Conservation (phyloP, 1,284 basidiomycete genomes). For the Ganoderma leucocontextum region DNA sequence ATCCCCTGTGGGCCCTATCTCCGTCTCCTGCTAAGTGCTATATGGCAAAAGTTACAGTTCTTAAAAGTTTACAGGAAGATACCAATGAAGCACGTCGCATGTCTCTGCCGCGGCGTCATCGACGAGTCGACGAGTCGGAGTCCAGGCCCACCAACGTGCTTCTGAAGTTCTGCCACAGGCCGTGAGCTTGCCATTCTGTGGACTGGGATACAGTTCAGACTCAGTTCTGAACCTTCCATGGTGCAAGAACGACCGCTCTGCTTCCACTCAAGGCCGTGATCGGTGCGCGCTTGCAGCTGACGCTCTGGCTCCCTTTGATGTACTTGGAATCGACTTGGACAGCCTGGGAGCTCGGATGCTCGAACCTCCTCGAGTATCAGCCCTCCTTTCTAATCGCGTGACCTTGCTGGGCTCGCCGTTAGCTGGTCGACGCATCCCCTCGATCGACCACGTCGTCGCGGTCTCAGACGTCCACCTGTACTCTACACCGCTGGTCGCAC, state of each 20-base stretch:
- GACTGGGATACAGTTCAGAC: background rate
- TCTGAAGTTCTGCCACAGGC: background rate
- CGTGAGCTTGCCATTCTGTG: background rate
- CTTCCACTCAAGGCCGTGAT: background rate
- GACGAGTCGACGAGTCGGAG: background rate
- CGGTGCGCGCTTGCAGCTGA: background rate
- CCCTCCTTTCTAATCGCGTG: too few relatives aligned
- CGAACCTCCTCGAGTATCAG: background rate
- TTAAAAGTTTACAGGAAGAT: too few relatives aligned
- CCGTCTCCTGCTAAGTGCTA: too few relatives aligned
- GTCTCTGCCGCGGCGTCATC: too few relatives aligned
- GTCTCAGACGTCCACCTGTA: too few relatives aligned
- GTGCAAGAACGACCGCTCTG: background rate
- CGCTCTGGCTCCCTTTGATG: background rate
- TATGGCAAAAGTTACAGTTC: too few relatives aligned
- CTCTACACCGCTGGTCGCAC: too few relatives aligned
- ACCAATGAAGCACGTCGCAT: too few relatives aligned
- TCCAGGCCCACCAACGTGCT: background rate
- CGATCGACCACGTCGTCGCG: too few relatives aligned
- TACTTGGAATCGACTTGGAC: background rate
- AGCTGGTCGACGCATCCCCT: too few relatives aligned
- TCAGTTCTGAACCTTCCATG: background rate
- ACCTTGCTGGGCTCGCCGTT: too few relatives aligned
- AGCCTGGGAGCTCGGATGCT: background rate
- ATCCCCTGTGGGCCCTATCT: too few relatives aligned